Base-by-base conservation (phyloP, 192 early-diverging fungal genomes). In the Coemansia sp. region DNA sequence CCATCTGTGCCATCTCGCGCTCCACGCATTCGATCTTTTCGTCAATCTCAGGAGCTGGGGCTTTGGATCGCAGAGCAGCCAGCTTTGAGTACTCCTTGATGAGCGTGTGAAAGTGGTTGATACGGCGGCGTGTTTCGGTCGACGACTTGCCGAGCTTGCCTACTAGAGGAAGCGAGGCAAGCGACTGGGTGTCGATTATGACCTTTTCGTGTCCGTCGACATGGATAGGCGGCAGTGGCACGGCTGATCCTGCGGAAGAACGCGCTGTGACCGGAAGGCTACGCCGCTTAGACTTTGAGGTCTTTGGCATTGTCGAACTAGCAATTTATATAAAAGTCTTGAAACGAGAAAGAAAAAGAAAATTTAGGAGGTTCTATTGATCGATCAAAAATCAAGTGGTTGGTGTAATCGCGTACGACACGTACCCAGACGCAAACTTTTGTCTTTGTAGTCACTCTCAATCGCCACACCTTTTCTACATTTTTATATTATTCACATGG, bases 101-200 rank as follows among this genome's bases (percentile, higher is more conserved):
- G 33, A 95, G 87, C 29, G 90, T 88, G 78, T 95, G 94, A 75
- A 90, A 95, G 39, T 83, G 85, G 55, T 90, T 87, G 74, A 95
- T 95, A 39, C 91, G 76, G 16, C 87, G 85, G 57, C 88, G 88
- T 0, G 90, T 91, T 31, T 88, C 90, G 27, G 81, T 66, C 3
- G 88, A 86, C 1, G 90, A 89, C 29, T 87, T 88, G 64, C 89
- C 88, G 9, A 87, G 85, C 53, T 69, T 78, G 18, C 66, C 12
- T 5, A 81, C 68, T 31, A 57, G 16, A 12, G 53, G 53, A 12
- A 57, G 63, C 3, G 38, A 33, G 27, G 53, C 27, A 27, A 57
- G 63, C 1, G 38, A 33, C 0, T 24, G 7, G 0, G 71, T 36
- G 44, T 73, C 62, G 33, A 81, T 65, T 29, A 70, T 53, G 12